phyloP scores from a whole-genome alignment of 805 yeast species.

The Ogataea wickerhamii region DNA sequence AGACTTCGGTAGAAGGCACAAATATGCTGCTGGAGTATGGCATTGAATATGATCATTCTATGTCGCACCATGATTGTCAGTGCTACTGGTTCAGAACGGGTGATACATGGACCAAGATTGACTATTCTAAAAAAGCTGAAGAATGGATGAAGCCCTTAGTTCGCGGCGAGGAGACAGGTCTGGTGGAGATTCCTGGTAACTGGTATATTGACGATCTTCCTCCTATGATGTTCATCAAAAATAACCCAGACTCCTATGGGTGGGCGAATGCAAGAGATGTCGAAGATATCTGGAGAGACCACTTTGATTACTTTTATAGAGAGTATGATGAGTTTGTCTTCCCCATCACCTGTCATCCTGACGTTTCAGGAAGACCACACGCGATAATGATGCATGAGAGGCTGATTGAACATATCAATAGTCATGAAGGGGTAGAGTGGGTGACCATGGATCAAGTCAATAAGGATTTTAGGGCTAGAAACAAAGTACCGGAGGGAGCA shows the following conservation, averaged over 20 bases:
- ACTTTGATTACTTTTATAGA: slow-evolving; percentile 36
- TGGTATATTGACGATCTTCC: slow-evolving; percentile 39
- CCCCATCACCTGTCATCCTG: slow-evolving; percentile 38
- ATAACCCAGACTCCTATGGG: slow-evolving; percentile 31
- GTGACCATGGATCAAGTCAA: slow-evolving; percentile 36
- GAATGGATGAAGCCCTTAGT: slow-evolving; percentile 37
- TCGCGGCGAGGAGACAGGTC: slow-evolving; percentile 32
- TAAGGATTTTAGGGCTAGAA: slow-evolving; percentile 30
- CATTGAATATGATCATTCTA: slow-evolving; percentile 37
- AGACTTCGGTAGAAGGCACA: slow-evolving; percentile 33
- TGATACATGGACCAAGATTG: slow-evolving; percentile 36
- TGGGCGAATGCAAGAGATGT: slow-evolving; percentile 36
- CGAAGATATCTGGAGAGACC: slow-evolving; percentile 38
- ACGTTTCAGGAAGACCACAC: slow-evolving; percentile 37
- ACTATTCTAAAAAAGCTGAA: slow-evolving; percentile 33
- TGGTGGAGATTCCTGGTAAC: slow-evolving; percentile 37
- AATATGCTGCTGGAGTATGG: slow-evolving; percentile 34
- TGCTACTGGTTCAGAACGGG: slow-evolving; percentile 36
- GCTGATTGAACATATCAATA: slow-evolving; percentile 34
- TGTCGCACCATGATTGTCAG: slow-evolving; percentile 36
- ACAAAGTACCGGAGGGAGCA: slow-evolving; percentile 30
- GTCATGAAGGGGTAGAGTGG: slow-evolving; percentile 39
- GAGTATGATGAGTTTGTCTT: slow-evolving; percentile 37
- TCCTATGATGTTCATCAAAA: slow-evolving; percentile 38
- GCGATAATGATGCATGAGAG: slow-evolving; percentile 36